A percentile compares a stretch with the other conserved stretches of the same genome.
Conservation (phyloP, 768 basidiomycete genomes). For the Clathrus columnatus region DNA sequence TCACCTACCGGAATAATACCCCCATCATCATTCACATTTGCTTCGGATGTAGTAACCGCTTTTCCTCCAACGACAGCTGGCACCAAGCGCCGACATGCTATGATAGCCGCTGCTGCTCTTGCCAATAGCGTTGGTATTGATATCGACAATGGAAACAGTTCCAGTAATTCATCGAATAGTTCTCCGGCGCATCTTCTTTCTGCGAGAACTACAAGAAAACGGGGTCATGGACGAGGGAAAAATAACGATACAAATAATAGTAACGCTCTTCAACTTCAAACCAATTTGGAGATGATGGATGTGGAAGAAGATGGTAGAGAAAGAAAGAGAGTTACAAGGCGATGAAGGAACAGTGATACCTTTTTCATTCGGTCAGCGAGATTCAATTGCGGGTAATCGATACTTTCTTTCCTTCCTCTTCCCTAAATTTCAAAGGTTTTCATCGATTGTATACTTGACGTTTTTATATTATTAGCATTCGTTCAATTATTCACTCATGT, state of each 20-base stretch:
- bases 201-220: slow-evolving; percentile 47
- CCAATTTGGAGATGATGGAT: slow-evolving; percentile 50
- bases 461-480: no score
- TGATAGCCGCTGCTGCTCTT: slow-evolving; percentile 63
- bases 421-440: no score
- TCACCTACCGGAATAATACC: background rate
- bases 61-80: slow-evolving; percentile 23
- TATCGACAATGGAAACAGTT: slow-evolving; percentile 30
- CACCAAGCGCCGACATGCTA: slow-evolving; percentile 66
- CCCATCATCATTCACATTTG: slow-evolving; percentile 7
- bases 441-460: no score
- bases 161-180: slow-evolving; percentile 17
- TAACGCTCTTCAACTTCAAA: slow-evolving; percentile 15
- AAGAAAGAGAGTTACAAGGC: slow-evolving; percentile 62
- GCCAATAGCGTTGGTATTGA: slow-evolving; percentile 29
- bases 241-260: slow-evolving; percentile 32
- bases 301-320: slow-evolving; percentile 71
- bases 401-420: no score
- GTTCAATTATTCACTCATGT: no score
- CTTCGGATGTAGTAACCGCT: slow-evolving; percentile 2
- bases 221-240: slow-evolving; percentile 27
- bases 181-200: slow-evolving; percentile 30
- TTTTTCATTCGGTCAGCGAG: no score
- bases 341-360: no score
- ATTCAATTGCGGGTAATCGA: no score